Evolutionary conservation across 495 filamentous ascomycete genomes (phyloP).

Genomic region (Echria macrotheca): DNA sequence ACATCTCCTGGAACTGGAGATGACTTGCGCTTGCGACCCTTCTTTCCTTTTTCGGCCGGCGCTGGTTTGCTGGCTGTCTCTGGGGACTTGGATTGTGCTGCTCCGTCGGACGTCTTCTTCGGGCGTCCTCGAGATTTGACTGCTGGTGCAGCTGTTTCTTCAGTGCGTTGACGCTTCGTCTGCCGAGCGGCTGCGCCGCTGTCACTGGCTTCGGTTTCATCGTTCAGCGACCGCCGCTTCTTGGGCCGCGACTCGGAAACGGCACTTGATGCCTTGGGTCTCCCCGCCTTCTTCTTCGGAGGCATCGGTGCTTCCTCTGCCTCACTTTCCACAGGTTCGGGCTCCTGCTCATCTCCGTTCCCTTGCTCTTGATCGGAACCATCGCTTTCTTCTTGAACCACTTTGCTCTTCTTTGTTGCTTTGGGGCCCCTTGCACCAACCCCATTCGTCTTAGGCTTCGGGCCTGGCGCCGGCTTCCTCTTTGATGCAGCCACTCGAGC

Average conservation of each 20-base stretch:
- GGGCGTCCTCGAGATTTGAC: constrained; percentile 3
- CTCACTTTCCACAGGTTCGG: constrained; percentile 7
- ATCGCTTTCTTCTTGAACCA: constrained; percentile 5
- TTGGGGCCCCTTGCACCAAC: not conserved
- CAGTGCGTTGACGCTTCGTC: constrained; percentile 21
- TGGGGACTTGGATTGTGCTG: too few relatives aligned
- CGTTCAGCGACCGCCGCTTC: constrained; percentile 21
- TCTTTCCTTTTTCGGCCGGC: constrained; percentile 17
- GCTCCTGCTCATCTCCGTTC: constrained; percentile 10
- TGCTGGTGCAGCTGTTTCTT: not conserved
- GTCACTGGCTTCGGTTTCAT: constrained; percentile 11
- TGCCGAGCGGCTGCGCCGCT: constrained; percentile 13
- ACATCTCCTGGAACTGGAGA: constrained; percentile 34
- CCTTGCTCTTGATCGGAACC: constrained; percentile 1
- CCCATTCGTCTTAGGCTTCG: constrained; percentile 18
- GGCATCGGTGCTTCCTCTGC: constrained; percentile 11
- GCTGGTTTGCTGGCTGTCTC: too few relatives aligned
- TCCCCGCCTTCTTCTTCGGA: constrained; percentile 15
- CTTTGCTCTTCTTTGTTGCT: constrained; percentile 9
- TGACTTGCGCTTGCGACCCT: constrained; percentile 37
- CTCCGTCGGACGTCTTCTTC: too few relatives aligned
- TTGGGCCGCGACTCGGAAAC: constrained; percentile 7
- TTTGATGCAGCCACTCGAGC: constrained; percentile 13
- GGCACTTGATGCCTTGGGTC: constrained; percentile 9
- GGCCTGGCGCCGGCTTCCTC: constrained; percentile 20